A percentile compares a stretch with the other conserved stretches of the same genome.
These are phyloP conservation scores for Salvia miltiorrhiza DNA, from an alignment of 257 asterid genomes.

Conservation along the genomic window DNA sequence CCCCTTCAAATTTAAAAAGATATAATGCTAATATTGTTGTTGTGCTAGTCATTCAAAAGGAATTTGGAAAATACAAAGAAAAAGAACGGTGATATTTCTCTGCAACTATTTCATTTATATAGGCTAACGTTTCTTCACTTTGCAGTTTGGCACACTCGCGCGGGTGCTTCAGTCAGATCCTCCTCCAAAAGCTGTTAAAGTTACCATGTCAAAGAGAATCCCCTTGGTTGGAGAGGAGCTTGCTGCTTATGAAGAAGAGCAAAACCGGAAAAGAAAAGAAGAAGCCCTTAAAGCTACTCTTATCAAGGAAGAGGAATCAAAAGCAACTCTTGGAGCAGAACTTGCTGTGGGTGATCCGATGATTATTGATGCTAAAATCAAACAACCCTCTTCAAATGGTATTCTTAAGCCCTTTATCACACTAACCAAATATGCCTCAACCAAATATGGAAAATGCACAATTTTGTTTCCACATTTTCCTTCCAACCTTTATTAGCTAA, in stretches of 20 bases:
- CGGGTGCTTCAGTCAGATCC: constrained; percentile 99
- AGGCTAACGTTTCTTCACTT: constrained; percentile 13
- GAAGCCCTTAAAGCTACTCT: constrained; percentile 89
- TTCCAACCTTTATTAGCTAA: not conserved
- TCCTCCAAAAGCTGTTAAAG: constrained; percentile 99
- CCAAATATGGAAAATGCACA: not conserved
- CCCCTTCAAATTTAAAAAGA: not conserved
- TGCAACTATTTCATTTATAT: constrained; percentile 13
- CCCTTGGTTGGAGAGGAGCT: constrained; percentile 98
- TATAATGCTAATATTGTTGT: not conserved
- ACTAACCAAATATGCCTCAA: not conserved
- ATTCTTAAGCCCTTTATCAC: constrained; percentile 16
- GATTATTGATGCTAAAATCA: constrained; percentile 58
- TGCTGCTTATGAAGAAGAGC: constrained; percentile 99
- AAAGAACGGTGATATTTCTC: constrained; percentile 1
- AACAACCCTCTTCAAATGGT: constrained; percentile 57
- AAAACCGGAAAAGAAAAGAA: constrained; percentile 70
- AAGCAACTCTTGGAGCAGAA: constrained; percentile 56
- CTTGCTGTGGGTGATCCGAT: constrained; percentile 59
- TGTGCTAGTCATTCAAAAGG: not conserved
- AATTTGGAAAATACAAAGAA: not conserved
- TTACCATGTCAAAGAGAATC: constrained; percentile 83
- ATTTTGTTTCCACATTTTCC: not conserved
- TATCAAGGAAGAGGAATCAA: constrained; percentile 84
- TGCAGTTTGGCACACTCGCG: constrained; percentile 90